Conservation (phyloP, 2,329 filamentous ascomycete genomes). For the Setomelanomma holmii region DNA sequence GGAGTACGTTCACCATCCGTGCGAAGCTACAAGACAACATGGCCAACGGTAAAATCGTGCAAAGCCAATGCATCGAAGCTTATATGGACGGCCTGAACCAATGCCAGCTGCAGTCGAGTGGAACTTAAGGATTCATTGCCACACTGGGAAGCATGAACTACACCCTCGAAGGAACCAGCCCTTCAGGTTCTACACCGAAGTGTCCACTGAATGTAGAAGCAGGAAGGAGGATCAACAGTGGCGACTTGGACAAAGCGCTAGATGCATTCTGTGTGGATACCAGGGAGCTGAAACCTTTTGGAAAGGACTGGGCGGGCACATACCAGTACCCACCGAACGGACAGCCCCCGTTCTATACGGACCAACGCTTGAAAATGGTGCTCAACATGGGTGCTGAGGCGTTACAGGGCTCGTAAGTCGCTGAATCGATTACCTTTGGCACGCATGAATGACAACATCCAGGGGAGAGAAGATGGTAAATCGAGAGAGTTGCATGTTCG, state of each 20-base stretch:
- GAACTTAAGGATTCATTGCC: conserved; percentile 8
- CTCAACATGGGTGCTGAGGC: conserved; percentile 2
- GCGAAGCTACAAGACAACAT: neutral
- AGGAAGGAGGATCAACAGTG: neutral
- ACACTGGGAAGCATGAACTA: conserved; percentile 5
- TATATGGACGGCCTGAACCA: conserved; percentile 4
- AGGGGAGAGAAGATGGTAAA: conserved; percentile 11
- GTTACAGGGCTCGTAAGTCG: neutral
- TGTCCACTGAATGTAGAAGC: neutral
- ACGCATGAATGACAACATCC: too few relatives aligned
- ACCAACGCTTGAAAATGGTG: neutral
- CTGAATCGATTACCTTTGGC: too few relatives aligned
- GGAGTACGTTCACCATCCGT: conserved; percentile 9
- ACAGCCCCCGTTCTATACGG: conserved; percentile 2
- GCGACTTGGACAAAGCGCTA: neutral
- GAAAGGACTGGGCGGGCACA: neutral
- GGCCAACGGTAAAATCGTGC: neutral
- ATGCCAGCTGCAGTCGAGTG: conserved; percentile 2
- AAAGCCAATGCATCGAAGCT: conserved; percentile 4
- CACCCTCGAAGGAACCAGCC: conserved; percentile 4
- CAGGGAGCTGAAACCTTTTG: neutral
- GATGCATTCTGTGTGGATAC: neutral
- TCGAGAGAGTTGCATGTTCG: conserved; percentile 9
- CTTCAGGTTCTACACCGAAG: too few relatives aligned
- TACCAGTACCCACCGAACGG: conserved; percentile 9